Percentiles rank a stretch among this genome's conserved stretches.
Conservation (phyloP, 768 basidiomycete species). For the Phaeotremella fagi region DNA sequence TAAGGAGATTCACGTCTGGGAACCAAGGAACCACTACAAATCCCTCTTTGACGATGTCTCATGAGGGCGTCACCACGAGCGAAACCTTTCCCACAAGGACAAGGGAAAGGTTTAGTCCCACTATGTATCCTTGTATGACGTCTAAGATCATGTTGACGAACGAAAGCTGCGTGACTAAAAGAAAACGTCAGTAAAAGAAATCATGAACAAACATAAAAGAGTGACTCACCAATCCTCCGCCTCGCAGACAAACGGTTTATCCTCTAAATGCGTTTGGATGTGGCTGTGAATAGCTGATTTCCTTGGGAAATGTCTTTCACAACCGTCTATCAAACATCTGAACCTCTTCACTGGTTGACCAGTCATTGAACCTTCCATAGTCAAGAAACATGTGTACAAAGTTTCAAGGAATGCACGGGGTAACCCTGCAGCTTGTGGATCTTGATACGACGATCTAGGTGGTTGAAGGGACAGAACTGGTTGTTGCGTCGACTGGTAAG, state of each 20-base stretch:
- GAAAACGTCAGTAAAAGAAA: background rate
- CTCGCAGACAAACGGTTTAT: constrained; percentile 51
- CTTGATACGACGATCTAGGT: constrained; percentile 2
- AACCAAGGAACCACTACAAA: constrained; percentile 49
- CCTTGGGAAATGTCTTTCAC: constrained; percentile 40
- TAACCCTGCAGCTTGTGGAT: constrained; percentile 21
- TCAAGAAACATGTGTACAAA: constrained; percentile 42
- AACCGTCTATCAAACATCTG: constrained; percentile 45
- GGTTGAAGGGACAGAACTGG: constrained; percentile 3
- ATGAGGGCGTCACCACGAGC: constrained; percentile 51
- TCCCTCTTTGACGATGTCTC: constrained; percentile 51
- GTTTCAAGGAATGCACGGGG: constrained; percentile 44
- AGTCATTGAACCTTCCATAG: constrained; percentile 25
- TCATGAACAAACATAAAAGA: background rate
- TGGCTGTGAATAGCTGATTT: constrained; percentile 51
- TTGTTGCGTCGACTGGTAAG: background rate
- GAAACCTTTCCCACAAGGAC: constrained; percentile 52
- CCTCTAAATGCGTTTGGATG: constrained; percentile 52
- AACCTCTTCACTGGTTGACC: constrained; percentile 41
- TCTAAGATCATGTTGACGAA: constrained; percentile 51
- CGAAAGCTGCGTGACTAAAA: constrained; percentile 49
- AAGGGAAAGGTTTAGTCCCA: constrained; percentile 50
- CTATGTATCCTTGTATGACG: constrained; percentile 51
- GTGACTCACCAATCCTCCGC: constrained; percentile 49
- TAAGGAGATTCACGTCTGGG: constrained; percentile 13